Percentiles rank a stretch among this genome's conserved stretches.
These are phyloP conservation scores for Pythium monospermum DNA, from an alignment of 352 stramenopile genomes.

Conservation along the genomic window DNA sequence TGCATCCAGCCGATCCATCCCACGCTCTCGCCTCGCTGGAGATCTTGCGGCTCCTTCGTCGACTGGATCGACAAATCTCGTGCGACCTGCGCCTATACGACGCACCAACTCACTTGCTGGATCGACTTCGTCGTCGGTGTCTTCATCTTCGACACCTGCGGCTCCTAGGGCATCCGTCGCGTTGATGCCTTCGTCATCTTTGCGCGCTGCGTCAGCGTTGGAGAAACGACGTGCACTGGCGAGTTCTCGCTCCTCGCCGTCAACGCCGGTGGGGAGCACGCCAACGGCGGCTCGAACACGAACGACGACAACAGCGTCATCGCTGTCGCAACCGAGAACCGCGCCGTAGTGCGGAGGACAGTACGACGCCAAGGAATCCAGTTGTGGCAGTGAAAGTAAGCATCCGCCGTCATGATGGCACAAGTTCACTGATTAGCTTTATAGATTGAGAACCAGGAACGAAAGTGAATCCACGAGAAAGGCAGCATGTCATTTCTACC, in stretches of 20 bases:
- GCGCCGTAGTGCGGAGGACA: no score
- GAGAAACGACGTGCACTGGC: conserved; percentile 16
- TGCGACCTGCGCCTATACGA: conserved; percentile 4
- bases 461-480: no score
- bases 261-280: conserved; percentile 8
- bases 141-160: background rate
- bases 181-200: background rate
- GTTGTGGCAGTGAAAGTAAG: no score
- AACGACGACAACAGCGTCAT: background rate
- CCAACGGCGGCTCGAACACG: conserved; percentile 2
- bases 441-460: no score
- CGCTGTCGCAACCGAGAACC: no score
- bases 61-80: conserved; percentile 7
- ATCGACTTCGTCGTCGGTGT: background rate
- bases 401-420: no score
- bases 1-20: conserved; percentile 4
- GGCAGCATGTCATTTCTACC: no score
- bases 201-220: conserved; percentile 6
- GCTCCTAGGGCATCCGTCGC: background rate
- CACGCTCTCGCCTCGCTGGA: background rate
- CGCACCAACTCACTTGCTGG: conserved; percentile 11
- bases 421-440: no score
- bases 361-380: no score
- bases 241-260: conserved; percentile 16
- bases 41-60: background rate